Percentiles rank a stretch among this genome's conserved stretches.
Evolutionary conservation across 2,329 filamentous ascomycete species (phyloP).

Genomic region (Sordariomycetes sp.): DNA sequence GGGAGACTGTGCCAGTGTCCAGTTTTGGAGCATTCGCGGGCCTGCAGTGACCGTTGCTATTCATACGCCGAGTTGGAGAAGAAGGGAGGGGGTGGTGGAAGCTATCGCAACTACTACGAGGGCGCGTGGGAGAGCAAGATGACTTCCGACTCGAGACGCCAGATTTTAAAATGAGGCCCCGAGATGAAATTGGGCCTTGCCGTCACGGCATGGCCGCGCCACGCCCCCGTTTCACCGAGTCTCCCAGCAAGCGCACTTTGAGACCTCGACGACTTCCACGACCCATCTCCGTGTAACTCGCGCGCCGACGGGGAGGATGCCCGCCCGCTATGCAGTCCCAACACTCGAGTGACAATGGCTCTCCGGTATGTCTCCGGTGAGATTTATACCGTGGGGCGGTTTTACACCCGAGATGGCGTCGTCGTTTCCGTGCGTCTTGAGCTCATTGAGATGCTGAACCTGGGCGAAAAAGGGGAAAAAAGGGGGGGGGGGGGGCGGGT

Average conservation of each 20-base stretch:
- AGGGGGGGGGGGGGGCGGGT: slow-evolving; percentile 29
- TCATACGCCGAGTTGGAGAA: no score
- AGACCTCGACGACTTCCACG: slow-evolving; percentile 4
- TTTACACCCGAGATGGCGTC: slow-evolving; percentile 9
- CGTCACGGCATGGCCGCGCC: no score
- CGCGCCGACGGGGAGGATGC: slow-evolving; percentile 7
- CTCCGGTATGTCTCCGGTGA: neutral
- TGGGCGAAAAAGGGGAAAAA: slow-evolving; percentile 39
- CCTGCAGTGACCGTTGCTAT: no score
- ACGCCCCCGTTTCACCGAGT: no score
- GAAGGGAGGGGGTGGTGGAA: no score
- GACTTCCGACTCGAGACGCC: no score
- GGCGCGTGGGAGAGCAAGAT: no score
- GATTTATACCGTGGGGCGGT: slow-evolving; percentile 4
- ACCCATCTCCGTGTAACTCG: slow-evolving; percentile 3
- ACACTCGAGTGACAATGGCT: slow-evolving; percentile 6
- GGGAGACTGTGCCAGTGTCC: no score
- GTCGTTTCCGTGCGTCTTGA: slow-evolving; percentile 26
- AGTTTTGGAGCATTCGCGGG: no score
- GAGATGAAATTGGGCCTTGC: no score
- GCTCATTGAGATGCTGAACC: slow-evolving; percentile 50
- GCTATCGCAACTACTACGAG: no score
- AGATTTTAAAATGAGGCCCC: no score
- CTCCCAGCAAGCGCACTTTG: neutral
- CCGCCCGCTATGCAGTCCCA: slow-evolving; percentile 5